Base-by-base conservation (phyloP, 441 rosid genomes). In the Dalechampia spathulata region DNA sequence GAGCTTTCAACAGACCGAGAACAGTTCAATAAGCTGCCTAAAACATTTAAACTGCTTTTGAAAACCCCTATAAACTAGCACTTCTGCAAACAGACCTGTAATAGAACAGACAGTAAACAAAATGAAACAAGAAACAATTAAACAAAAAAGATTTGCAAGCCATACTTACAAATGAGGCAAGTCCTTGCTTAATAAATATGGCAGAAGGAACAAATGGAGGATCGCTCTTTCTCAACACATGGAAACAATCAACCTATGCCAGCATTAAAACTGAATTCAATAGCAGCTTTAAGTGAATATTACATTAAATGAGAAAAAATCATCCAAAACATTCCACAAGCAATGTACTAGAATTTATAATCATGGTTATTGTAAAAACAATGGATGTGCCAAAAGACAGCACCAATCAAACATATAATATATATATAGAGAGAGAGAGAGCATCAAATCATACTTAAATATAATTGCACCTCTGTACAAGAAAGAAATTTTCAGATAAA, bases 231-330 rank as follows among this genome's bases (percentile, higher is more conserved):
- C 99, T 90, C 66, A 94, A 79, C 62, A 94, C 97, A 64, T 94
- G 99, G 75, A 94, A 94, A 78, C 97, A 94, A 66, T 94, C 99
- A 63, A 94, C 99, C 99, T 90, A 83, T 48, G 51, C 44, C 52
- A 22, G 58, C 40, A 62, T 36, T 42, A 46, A 34, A 47, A 38
- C 30, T 65, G 53, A 23, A 51, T 43, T 50, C 44, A 61, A 36
- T 60, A 36, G 54, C 10, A 58, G 22, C 40, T 58, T 52, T 19
- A 38, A 65, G 44, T 17, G 41, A 28, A 28, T 37, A 21, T 8
- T 15, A 48, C 19, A 53, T 30, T 17, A 26, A 46, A 20, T 6
- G 27, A 51, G 26, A 21, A 30, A 30, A 30, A 30, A 30, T 23
- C 25, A 23, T 2, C 13, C n/a, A 1, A 50, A 65, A 38, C 55